Percentiles rank a stretch among this genome's conserved stretches.
These are phyloP conservation scores for Diaporthe ampelina DNA, from an alignment of 2,329 filamentous ascomycete genomes.

Conservation along the genomic window DNA sequence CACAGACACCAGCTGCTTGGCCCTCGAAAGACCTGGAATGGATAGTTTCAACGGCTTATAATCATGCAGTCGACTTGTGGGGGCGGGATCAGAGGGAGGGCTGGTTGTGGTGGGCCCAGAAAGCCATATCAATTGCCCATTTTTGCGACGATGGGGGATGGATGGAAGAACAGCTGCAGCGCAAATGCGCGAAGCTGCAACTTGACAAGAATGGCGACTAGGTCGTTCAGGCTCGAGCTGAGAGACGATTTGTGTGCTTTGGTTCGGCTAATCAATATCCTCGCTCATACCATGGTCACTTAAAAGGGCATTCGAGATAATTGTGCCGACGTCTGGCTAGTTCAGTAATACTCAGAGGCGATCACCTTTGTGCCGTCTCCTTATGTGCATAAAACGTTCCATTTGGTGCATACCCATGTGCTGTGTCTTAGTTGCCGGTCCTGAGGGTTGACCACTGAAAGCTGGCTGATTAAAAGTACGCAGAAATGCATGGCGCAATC, in stretches of 20 bases:
- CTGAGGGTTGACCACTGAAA: too few relatives aligned
- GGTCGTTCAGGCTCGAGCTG: background rate
- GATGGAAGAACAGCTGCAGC: constrained; percentile 60
- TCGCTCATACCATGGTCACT: background rate
- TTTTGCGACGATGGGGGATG: constrained; percentile 67
- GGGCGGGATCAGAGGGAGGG: constrained; percentile 65
- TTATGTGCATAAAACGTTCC: background rate
- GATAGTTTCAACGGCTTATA: constrained; percentile 79
- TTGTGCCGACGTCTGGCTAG: background rate
- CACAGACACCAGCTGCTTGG: constrained; percentile 57
- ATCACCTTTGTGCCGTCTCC: background rate
- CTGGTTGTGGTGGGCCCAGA: constrained; percentile 73
- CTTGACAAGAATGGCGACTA: constrained; percentile 37
- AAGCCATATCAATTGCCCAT: constrained; percentile 73
- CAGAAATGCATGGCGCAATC: constrained; percentile 19
- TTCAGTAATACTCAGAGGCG: background rate
- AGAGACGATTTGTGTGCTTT: background rate
- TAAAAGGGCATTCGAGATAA: background rate
- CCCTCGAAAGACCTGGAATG: constrained; percentile 80
- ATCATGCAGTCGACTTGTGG: constrained; percentile 78
- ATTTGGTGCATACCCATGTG: constrained; percentile 12
- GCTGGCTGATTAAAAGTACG: constrained; percentile 10
- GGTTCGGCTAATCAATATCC: background rate
- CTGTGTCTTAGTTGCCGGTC: background rate
- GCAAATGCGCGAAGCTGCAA: constrained; percentile 59